These are phyloP conservation scores for Lactarius sanguifluus DNA, from an alignment of 768 basidiomycete genomes.

Conservation along the genomic window DNA sequence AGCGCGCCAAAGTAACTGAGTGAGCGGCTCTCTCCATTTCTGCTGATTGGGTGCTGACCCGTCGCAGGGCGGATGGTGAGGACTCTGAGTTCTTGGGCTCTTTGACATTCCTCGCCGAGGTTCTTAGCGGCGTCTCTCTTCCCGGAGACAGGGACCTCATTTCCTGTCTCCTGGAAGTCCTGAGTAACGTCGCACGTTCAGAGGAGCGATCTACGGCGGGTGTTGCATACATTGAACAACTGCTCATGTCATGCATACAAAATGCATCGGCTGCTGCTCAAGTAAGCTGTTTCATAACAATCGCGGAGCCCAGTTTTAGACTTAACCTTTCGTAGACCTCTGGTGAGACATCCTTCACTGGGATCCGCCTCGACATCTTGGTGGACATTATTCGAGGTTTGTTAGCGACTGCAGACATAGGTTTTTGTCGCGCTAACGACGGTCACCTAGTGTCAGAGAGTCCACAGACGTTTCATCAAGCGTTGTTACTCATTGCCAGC, in stretches of 20 bases:
- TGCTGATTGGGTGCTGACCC: not conserved
- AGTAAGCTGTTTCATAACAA: conserved; percentile 40
- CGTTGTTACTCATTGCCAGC: conserved; percentile 81
- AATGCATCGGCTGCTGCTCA: conserved; percentile 55
- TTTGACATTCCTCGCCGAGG: conserved; percentile 64
- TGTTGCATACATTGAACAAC: conserved; percentile 75
- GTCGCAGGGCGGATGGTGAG: conserved; percentile 15
- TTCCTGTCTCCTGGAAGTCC: conserved; percentile 65
- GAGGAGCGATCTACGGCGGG: conserved; percentile 58
- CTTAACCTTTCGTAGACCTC: conserved; percentile 43
- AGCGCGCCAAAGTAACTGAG: conserved; percentile 63
- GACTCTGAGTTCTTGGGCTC: conserved; percentile 33
- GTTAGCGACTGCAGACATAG: conserved; percentile 23
- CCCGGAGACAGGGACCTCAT: conserved; percentile 73
- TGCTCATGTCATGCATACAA: conserved; percentile 80
- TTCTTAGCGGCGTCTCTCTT: conserved; percentile 60
- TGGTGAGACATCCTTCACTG: conserved; percentile 51
- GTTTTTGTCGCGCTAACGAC: conserved; percentile 15
- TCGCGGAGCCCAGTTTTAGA: not conserved
- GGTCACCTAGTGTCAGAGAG: conserved; percentile 68
- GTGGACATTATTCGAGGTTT: conserved; percentile 83
- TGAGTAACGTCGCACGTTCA: conserved; percentile 63
- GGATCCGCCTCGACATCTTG: conserved; percentile 78
- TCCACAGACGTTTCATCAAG: conserved; percentile 94
- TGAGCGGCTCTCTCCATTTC: conserved; percentile 35